Evolutionary conservation across 345 rosid species (phyloP).

Genomic region (Ailanthus altissimus): DNA sequence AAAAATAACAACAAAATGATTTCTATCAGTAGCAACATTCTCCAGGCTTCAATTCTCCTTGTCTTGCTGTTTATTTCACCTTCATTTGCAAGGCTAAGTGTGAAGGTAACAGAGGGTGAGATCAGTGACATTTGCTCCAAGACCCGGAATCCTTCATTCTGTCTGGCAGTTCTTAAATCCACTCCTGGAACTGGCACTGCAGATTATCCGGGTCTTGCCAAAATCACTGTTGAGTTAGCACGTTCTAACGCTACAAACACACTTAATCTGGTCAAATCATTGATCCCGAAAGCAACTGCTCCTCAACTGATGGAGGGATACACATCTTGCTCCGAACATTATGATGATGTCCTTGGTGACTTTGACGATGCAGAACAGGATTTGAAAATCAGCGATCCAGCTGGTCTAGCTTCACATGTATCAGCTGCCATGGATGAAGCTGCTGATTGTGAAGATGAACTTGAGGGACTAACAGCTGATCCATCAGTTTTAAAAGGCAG

Average conservation of each 20-base stretch:
- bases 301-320: slow-evolving; percentile 8
- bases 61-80: background rate
- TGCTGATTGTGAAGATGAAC: slow-evolving; percentile 7
- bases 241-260: background rate
- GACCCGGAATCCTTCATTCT: background rate
- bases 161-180: slow-evolving; percentile 8
- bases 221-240: slow-evolving; percentile 8
- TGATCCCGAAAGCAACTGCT: background rate
- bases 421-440: slow-evolving; percentile 10
- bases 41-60: background rate
- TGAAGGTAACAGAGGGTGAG: background rate
- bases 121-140: slow-evolving; percentile 3
- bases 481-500: slow-evolving; percentile 20
- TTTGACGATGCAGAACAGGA: slow-evolving; percentile 1
- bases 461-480: background rate
- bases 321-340: slow-evolving; percentile 11
- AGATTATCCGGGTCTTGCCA: slow-evolving; percentile 6
- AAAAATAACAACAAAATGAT: no score
- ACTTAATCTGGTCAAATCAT: background rate
- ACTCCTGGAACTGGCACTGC: slow-evolving; percentile 1
- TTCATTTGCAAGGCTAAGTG: background rate
- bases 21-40: background rate
- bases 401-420: background rate
- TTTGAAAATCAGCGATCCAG: slow-evolving; percentile 8
- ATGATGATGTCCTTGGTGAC: background rate